phyloP scores from a whole-genome alignment of 2,329 filamentous ascomycete genomes.

The Colletotrichum trifolii region DNA sequence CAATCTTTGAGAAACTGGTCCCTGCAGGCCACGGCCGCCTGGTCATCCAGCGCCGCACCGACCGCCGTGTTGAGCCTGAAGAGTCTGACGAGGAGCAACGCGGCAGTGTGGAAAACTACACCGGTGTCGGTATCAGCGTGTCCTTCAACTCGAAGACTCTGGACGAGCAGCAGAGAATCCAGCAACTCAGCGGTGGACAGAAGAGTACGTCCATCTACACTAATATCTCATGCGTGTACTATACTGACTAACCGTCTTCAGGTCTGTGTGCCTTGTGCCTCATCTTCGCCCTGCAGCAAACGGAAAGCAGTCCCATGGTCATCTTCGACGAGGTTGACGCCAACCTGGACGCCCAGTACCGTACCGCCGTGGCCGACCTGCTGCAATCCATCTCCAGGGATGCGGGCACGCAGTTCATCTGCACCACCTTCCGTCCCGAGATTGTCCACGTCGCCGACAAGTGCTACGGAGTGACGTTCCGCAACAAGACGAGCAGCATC shows the following conservation, averaged over 20 bases:
- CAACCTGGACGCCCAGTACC: constrained; percentile 97
- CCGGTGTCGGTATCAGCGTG: constrained; percentile 94
- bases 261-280: constrained; percentile 96
- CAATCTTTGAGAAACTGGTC: constrained; percentile 94
- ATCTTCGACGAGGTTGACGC: constrained; percentile 99
- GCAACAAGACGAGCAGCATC: constrained; percentile 93
- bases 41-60: constrained; percentile 91
- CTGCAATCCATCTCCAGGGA: constrained; percentile 80
- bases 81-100: constrained; percentile 77
- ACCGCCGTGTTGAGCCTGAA: constrained; percentile 69
- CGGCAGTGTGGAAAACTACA: constrained; percentile 90
- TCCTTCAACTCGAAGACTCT: constrained; percentile 97
- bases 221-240: neutral
- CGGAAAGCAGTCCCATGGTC: constrained; percentile 97
- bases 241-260: constrained; percentile 48
- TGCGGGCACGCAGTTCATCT: constrained; percentile 86
- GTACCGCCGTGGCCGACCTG: constrained; percentile 92
- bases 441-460: constrained; percentile 96
- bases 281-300: constrained; percentile 98
- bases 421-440: constrained; percentile 97
- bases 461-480: constrained; percentile 95
- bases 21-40: constrained; percentile 91
- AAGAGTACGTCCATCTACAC: constrained; percentile 75
- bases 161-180: constrained; percentile 97
- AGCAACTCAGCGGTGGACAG: constrained; percentile 95